These are phyloP conservation scores for Phytophthora brassicae DNA, from an alignment of 352 stramenopile species.

Conservation along the genomic window DNA sequence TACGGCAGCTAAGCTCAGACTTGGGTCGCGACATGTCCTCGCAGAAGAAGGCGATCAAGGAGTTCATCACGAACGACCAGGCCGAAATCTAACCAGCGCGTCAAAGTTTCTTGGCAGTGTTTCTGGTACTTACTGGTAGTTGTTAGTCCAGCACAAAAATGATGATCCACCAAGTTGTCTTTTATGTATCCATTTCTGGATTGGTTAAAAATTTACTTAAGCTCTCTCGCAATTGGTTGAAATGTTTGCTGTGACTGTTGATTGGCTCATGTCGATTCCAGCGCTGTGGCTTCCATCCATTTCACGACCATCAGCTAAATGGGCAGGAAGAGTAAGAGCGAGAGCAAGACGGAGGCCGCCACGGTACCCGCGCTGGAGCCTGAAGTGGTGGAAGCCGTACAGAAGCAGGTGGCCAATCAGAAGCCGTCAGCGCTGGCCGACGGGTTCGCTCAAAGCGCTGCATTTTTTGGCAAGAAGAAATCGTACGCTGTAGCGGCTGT, in stretches of 20 bases:
- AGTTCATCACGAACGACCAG: conserved; percentile 61
- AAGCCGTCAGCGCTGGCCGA: conserved; percentile 35
- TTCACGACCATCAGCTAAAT: conserved; percentile 30
- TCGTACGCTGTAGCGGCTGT: conserved; percentile 38
- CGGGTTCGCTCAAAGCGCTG: conserved; percentile 62
- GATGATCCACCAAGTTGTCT: conserved; percentile 1
- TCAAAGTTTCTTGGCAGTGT: background rate
- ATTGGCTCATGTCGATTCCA: conserved; percentile 7
- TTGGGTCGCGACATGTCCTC: conserved; percentile 62
- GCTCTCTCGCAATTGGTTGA: background rate
- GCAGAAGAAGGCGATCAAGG: conserved; percentile 84
- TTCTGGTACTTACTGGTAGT: background rate
- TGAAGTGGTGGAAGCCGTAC: conserved; percentile 20
- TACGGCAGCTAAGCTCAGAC: conserved; percentile 68
- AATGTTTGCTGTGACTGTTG: background rate
- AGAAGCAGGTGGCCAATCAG: conserved; percentile 31
- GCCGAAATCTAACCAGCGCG: conserved; percentile 15
- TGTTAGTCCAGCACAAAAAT: background rate
- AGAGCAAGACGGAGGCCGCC: conserved; percentile 1
- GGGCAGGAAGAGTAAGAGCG: conserved; percentile 45
- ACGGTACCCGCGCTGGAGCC: conserved; percentile 14
- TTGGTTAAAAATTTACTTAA: background rate
- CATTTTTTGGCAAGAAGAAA: conserved; percentile 68
- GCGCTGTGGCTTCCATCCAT: conserved; percentile 40
- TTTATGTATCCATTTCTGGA: background rate